Conservation (phyloP, 345 rosid species). For the Salix brachista region DNA sequence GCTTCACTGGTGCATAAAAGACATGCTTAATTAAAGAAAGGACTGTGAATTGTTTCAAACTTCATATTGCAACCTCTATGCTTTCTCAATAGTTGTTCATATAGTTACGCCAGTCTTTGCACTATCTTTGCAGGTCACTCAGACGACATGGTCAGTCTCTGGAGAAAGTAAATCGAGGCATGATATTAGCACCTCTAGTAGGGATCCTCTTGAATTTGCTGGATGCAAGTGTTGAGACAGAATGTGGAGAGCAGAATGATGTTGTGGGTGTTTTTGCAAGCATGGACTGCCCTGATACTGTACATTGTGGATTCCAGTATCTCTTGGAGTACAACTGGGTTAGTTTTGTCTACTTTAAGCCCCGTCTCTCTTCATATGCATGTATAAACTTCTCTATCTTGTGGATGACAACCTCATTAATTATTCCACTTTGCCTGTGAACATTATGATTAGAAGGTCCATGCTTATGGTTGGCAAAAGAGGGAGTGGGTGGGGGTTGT, state of each 20-base stretch:
- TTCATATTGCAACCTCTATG: not conserved
- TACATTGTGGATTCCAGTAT: slow-evolving; percentile 74
- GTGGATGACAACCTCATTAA: not conserved
- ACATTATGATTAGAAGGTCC: not conserved
- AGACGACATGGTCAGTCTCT: slow-evolving; percentile 65
- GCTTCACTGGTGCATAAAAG: not conserved
- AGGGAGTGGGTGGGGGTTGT: not conserved
- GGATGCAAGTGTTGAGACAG: slow-evolving; percentile 50
- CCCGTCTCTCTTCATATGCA: not conserved
- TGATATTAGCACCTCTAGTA: slow-evolving; percentile 79
- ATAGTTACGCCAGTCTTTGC: not conserved
- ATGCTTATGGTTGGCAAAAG: not conserved
- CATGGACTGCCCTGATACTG: slow-evolving; percentile 78
- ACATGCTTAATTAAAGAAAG: not conserved
- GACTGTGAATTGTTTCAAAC: not conserved
- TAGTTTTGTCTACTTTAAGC: slow-evolving; percentile 24
- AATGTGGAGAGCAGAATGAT: slow-evolving; percentile 46
- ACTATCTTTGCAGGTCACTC: slow-evolving; percentile 48
- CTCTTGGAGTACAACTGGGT: slow-evolving; percentile 88
- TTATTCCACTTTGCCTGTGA: not conserved
- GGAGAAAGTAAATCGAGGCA: slow-evolving; percentile 73
- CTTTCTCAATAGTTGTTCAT: not conserved
- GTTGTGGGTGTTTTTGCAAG: slow-evolving; percentile 70
- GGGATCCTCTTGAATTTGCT: slow-evolving; percentile 88
- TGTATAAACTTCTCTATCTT: not conserved